Base-by-base conservation (phyloP, 345 rosid genomes). In the Aquilaria malaccensis region DNA sequence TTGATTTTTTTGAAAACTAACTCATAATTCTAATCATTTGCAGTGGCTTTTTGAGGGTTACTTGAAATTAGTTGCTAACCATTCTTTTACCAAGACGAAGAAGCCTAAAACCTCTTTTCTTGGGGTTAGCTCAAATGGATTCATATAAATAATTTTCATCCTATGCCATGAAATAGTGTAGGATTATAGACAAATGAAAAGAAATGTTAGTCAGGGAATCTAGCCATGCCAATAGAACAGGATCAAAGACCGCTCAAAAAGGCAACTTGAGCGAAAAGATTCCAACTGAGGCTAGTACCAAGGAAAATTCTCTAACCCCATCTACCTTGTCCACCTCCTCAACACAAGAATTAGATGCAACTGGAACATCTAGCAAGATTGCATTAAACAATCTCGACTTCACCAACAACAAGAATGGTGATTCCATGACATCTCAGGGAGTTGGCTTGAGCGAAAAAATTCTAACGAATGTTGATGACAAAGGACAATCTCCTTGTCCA, bases 181-280 rank as follows among this genome's bases (percentile, higher is more conserved):
- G 70, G 62, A 56, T 6, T 30, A 45, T 30, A 45, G 56, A 51
- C 45, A 65, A 51, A 37, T 37, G 43, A 37, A 37, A 9, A 55
- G 53, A 41, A n/a, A 56, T 59, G 52, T 33, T 56, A 54, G 74
- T 45, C 13, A 76, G 73, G 79, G 75, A 69, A 66, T 55, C 75
- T 6, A 79, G 62, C 46, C 31, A 69, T 41, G 33, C 31, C 31
- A 61, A 52, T 47, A 58, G 50, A 54, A 30, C 58, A 55, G 68
- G 57, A 15, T 61, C 15, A 30, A 63, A 47, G 59, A n/a, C 55
- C 11, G 7, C 50, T 13, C 64, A 67, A 33, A 37, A 50, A 14
- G 46, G 51, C 3, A 45, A 43, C 56, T 12, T 45, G 6, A 46
- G 56, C 4, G 53, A 61, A 66, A 33, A 45, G 15, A 69, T 30